Evolutionary conservation across 345 rosid genomes (phyloP).

Genomic region (Populus simonii): DNA sequence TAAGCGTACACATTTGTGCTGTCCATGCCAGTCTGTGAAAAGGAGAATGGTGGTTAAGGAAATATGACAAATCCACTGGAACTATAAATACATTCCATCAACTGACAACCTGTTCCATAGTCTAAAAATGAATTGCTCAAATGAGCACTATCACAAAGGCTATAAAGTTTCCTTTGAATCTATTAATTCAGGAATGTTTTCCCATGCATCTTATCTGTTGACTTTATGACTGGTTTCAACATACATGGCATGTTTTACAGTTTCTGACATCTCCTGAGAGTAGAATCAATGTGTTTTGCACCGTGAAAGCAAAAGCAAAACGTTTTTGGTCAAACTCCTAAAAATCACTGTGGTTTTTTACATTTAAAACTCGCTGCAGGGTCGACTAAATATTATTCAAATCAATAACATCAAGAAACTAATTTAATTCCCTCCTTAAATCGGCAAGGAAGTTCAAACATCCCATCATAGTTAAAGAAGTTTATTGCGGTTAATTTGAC

Average conservation of each 20-base stretch:
- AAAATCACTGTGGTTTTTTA: background rate
- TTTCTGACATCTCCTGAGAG: background rate
- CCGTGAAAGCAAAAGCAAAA: background rate
- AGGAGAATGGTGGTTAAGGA: background rate
- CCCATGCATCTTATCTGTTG: background rate
- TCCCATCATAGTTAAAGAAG: background rate
- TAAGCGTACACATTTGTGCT: slow-evolving; percentile 91
- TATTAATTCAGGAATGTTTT: background rate
- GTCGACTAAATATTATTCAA: background rate
- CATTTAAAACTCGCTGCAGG: background rate
- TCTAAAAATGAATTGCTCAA: background rate
- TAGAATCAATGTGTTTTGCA: background rate
- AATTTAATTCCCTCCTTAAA: background rate
- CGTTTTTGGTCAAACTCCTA: too few species aligned
- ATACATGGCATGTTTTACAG: background rate
- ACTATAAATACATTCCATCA: background rate
- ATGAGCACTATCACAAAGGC: background rate
- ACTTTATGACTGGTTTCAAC: background rate
- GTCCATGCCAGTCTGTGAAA: slow-evolving; percentile 92
- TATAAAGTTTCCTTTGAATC: background rate
- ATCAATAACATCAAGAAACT: background rate
- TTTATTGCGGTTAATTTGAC: background rate
- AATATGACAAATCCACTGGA: background rate
- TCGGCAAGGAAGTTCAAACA: background rate
- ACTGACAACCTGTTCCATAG: background rate